These are phyloP conservation scores for Mortierella sp. DNA, from an alignment of 371 early-diverging fungal genomes.

Conservation along the genomic window DNA sequence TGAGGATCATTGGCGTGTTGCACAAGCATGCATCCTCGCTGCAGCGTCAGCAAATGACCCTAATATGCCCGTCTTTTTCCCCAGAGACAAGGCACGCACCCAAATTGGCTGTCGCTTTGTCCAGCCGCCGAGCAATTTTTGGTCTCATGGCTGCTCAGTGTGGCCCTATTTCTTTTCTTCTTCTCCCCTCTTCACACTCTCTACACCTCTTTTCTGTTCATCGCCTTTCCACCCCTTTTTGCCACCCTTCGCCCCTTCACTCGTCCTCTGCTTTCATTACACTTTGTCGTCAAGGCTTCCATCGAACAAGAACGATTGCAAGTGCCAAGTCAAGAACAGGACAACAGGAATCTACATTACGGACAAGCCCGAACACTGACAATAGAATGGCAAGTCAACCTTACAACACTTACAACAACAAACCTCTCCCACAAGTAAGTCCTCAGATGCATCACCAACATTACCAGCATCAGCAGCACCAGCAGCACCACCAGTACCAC, in stretches of 20 bases:
- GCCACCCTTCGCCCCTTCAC: neutral
- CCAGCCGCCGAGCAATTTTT: too few species aligned
- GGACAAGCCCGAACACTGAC: constrained; percentile 5
- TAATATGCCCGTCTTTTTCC: too few species aligned
- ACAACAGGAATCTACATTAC: neutral
- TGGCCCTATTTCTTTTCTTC: neutral
- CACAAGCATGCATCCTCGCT: too few species aligned
- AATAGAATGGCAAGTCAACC: constrained; percentile 3
- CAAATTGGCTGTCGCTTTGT: too few species aligned
- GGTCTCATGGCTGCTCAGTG: neutral
- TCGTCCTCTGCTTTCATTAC: too few species aligned
- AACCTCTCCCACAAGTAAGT: constrained; percentile 26
- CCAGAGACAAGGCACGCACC: too few species aligned
- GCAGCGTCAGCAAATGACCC: too few species aligned
- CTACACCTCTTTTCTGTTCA: neutral
- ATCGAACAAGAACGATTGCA: too few species aligned
- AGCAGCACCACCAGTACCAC: constrained; percentile 21
- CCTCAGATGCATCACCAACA: constrained; percentile 27
- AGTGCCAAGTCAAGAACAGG: constrained; percentile 1
- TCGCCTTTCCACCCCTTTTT: neutral
- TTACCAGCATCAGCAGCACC: constrained; percentile 9
- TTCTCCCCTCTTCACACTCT: neutral
- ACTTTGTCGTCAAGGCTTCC: too few species aligned
- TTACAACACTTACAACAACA: constrained; percentile 6
- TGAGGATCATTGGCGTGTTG: too few species aligned